Evolutionary conservation across 495 filamentous ascomycete species (phyloP).

Genomic region (Terfezia boudieri): DNA sequence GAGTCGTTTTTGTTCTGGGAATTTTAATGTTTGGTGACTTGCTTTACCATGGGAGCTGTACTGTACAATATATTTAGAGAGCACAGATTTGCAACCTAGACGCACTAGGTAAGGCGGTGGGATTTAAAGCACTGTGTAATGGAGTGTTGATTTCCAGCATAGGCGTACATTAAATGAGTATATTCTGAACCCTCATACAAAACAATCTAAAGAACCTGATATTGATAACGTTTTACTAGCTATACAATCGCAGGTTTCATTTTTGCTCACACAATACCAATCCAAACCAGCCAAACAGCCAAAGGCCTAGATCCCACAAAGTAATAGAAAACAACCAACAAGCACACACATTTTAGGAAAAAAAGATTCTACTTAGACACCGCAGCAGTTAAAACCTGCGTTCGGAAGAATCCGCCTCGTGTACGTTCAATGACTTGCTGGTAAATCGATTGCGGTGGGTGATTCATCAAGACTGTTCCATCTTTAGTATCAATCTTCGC

Average conservation of each 20-base stretch:
- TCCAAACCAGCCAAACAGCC: neutral
- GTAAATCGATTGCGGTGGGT: constrained; percentile 91
- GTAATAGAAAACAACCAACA: neutral
- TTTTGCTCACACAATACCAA: neutral
- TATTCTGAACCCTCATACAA: too few species aligned
- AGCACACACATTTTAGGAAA: neutral
- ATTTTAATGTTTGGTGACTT: too few species aligned
- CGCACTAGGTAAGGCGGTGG: too few species aligned
- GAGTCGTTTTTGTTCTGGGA: too few species aligned
- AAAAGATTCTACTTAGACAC: neutral
- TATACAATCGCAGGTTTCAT: neutral
- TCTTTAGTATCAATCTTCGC: constrained; percentile 98
- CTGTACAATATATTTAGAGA: too few species aligned
- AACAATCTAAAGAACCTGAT: too few species aligned
- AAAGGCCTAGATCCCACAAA: neutral
- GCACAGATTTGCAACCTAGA: too few species aligned
- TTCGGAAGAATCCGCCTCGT: constrained; percentile 82
- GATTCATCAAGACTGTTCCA: constrained; percentile 98
- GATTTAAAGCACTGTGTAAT: too few species aligned
- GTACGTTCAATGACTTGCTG: constrained; percentile 97
- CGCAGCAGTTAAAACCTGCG: constrained; percentile 38
- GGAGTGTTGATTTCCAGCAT: too few species aligned
- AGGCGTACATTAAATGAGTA: too few species aligned
- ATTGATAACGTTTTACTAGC: neutral
- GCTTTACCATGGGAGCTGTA: too few species aligned